Conservation (phyloP, 352 stramenopile genomes). For the Elongisporangium anandrum region DNA sequence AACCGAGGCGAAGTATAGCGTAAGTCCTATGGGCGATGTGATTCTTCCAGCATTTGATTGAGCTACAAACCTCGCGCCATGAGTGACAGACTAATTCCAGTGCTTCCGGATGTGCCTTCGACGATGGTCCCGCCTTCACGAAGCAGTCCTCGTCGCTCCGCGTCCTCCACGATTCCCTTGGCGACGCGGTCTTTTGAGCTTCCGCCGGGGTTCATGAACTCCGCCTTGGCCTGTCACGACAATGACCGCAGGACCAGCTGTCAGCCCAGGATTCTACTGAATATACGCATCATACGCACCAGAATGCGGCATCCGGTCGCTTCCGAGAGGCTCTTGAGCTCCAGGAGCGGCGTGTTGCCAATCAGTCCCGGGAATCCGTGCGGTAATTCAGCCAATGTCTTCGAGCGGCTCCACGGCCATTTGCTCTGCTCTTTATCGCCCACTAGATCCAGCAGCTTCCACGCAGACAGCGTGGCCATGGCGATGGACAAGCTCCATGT, state of each 20-base stretch:
- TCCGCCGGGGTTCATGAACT: conserved; percentile 96
- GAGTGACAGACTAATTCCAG: conserved; percentile 95
- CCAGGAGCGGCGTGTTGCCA: conserved; percentile 91
- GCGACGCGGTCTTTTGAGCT: conserved; percentile 97
- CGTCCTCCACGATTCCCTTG: conserved; percentile 92
- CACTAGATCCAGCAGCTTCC: conserved; percentile 60
- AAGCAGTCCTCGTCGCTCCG: conserved; percentile 87
- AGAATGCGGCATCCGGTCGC: conserved; percentile 89
- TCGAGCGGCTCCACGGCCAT: not conserved
- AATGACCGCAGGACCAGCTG: conserved; percentile 14
- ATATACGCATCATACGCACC: conserved; percentile 18
- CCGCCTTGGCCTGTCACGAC: conserved; percentile 85
- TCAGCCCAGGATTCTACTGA: not conserved
- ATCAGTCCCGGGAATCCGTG: conserved; percentile 87
- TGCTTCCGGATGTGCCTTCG: conserved; percentile 97
- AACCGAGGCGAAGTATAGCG: not conserved
- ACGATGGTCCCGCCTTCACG: conserved; percentile 92
- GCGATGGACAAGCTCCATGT: conserved; percentile 54
- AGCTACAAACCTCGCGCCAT: conserved; percentile 70
- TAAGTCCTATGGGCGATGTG: not conserved
- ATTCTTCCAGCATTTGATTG: not conserved
- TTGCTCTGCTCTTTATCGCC: conserved; percentile 15
- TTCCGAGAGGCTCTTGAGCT: conserved; percentile 87
- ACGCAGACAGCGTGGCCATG: conserved; percentile 61
- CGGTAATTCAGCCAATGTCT: conserved; percentile 10